Base-by-base conservation (phyloP, 805 yeast species). In the Yamadazyma akitaensis region DNA sequence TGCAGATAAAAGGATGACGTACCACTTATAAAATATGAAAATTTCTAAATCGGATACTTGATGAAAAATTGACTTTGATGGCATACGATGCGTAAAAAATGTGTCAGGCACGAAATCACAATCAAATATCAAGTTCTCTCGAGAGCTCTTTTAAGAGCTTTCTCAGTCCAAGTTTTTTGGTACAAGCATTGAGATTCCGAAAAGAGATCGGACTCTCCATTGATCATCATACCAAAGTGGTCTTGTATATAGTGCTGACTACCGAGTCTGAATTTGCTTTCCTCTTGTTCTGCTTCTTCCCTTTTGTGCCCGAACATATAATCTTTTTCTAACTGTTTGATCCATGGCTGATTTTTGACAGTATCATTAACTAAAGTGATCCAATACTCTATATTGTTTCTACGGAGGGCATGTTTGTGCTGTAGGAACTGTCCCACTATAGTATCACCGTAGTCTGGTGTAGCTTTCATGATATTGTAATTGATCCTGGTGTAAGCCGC, bases 261-360 rank as follows among this genome's bases (percentile, higher is more conserved):
- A 1, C 75, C 76, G 5, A 63, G 50, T 49, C 61, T 59, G 14
- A 64, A 68, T 16, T 47, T 53, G 9, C 54, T 46, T 51, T 72
- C 75, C 21, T 53, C 52, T 17, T 53, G 56, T 14, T 45, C 44
- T 14, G 50, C 49, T 35, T 54, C 44, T 5, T 14, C 26, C 25
- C 36, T 43, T 16, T 33, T 48, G 11, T 31, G 38, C 14, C 67
- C 65, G 52, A 61, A 65, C 53, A 70, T 64, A 56, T 74, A 71
- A 52, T 69, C 66, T 12, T 68, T 59, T 51, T 79, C 81, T 32
- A 85, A 59, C 24, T 76, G 79, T 31, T 76, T 68, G 44, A 80
- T 73, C 92, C 95, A 86, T 36, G 76, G 72, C 50, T 77, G 81
- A 40, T 77, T 77, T 25, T 73, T 71, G 31, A 85, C 70, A 46